Percentiles rank a stretch among this genome's conserved stretches.
phyloP scores from a whole-genome alignment of 805 yeast genomes.

The Helenozyma rhizophorensis region DNA sequence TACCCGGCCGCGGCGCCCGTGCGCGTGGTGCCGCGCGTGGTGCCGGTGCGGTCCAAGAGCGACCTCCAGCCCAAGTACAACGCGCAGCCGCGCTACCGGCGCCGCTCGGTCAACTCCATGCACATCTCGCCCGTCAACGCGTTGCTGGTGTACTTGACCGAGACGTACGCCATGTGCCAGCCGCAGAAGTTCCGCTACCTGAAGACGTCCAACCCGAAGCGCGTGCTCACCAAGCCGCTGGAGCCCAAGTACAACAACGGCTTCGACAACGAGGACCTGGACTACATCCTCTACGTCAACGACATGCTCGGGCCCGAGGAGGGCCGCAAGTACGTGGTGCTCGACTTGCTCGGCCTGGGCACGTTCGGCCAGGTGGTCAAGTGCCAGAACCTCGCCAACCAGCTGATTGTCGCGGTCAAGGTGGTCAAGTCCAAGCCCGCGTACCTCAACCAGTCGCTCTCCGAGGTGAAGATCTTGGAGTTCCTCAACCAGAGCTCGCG shows the following conservation, averaged over 20 bases:
- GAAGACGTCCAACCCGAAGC: slow-evolving; percentile 79
- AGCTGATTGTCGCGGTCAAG: slow-evolving; percentile 89
- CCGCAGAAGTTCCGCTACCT: slow-evolving; percentile 74
- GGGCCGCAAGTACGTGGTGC: slow-evolving; percentile 79
- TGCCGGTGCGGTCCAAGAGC: slow-evolving; percentile 34
- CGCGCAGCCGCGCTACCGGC: slow-evolving; percentile 61
- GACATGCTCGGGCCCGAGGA: slow-evolving; percentile 86
- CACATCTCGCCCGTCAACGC: slow-evolving; percentile 79
- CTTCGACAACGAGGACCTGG: slow-evolving; percentile 80
- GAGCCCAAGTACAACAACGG: slow-evolving; percentile 82
- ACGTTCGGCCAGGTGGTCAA: slow-evolving; percentile 98
- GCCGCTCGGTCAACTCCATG: slow-evolving; percentile 60
- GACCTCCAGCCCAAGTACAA: slow-evolving; percentile 62
- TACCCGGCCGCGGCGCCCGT: slow-evolving; percentile 5
- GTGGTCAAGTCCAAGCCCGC: slow-evolving; percentile 91
- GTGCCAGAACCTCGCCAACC: slow-evolving; percentile 76
- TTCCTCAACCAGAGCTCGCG: slow-evolving; percentile 65
- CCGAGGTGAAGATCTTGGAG: slow-evolving; percentile 85
- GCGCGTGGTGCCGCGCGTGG: slow-evolving; percentile 45
- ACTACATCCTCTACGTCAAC: slow-evolving; percentile 89
- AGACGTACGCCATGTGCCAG: slow-evolving; percentile 81
- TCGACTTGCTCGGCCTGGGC: slow-evolving; percentile 92
- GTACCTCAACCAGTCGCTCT: slow-evolving; percentile 82
- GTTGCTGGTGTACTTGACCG: slow-evolving; percentile 68
- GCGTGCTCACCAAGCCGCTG: slow-evolving; percentile 89